phyloP scores from a whole-genome alignment of 495 filamentous ascomycete species.

The Tuber calosporum region DNA sequence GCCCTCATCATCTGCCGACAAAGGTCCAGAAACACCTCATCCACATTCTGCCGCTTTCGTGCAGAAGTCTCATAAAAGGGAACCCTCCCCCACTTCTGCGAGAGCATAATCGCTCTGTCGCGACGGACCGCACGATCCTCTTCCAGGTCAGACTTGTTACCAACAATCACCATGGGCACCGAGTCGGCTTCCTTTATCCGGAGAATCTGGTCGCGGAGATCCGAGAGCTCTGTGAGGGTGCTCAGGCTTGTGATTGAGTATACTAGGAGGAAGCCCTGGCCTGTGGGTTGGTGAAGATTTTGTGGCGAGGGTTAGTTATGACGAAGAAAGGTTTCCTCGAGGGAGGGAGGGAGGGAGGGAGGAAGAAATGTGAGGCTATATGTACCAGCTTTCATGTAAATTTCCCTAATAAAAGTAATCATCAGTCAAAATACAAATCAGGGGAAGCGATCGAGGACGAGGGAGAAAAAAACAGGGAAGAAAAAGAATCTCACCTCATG shows the following conservation, averaged over 20 bases:
- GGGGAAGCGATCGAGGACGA: slow-evolving; percentile 4
- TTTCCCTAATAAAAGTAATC: slow-evolving; percentile 54
- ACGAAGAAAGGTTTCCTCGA: slow-evolving; percentile 10
- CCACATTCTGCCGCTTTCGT: slow-evolving; percentile 72
- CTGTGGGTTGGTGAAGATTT: slow-evolving; percentile 43
- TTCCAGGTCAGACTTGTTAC: slow-evolving; percentile 94
- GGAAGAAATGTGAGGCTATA: slow-evolving; percentile 9
- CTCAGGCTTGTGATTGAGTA: slow-evolving; percentile 90
- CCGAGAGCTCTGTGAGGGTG: slow-evolving; percentile 76
- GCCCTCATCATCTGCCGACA: slow-evolving; percentile 78
- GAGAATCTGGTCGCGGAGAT: slow-evolving; percentile 89
- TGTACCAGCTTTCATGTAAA: slow-evolving; percentile 78
- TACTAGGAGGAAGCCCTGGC: slow-evolving; percentile 93
- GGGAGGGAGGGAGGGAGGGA: not conserved
- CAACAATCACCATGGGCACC: slow-evolving; percentile 90
- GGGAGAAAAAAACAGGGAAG: slow-evolving; percentile 11
- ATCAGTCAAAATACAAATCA: slow-evolving; percentile 20
- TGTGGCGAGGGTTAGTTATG: slow-evolving; percentile 5
- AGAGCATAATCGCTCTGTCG: slow-evolving; percentile 74
- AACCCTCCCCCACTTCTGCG: slow-evolving; percentile 78
- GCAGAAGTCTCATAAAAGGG: slow-evolving; percentile 96
- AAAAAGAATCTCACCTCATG: slow-evolving; percentile 55
- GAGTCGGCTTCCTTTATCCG: slow-evolving; percentile 92
- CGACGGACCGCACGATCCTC: slow-evolving; percentile 81
- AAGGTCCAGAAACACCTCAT: slow-evolving; percentile 90